phyloP scores from a whole-genome alignment of 2,329 filamentous ascomycete genomes.

The Aspergillus ochraceus region DNA sequence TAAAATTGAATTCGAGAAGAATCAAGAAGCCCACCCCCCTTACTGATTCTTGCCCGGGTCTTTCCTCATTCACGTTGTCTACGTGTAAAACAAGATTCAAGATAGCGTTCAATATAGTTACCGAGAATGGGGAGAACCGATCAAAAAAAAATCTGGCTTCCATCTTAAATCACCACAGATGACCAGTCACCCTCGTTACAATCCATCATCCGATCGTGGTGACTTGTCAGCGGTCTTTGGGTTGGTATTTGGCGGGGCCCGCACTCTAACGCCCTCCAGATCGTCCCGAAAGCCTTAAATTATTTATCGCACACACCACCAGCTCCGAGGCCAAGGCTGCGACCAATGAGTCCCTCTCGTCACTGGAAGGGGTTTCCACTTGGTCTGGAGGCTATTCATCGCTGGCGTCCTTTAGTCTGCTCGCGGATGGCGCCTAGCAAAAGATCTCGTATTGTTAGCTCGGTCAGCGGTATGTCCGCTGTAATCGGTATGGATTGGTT shows the following conservation, averaged over 20 bases:
- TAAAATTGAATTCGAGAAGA: background rate
- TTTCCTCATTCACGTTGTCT: background rate
- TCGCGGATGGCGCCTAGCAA: constrained; percentile 6
- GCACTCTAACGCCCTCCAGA: constrained; percentile 23
- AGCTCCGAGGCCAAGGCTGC: constrained; percentile 7
- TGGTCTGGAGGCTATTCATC: constrained; percentile 41
- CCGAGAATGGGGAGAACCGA: background rate
- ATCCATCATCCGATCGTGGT: constrained; percentile 11
- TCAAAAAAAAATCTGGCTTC: background rate
- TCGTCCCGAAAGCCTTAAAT: constrained; percentile 23
- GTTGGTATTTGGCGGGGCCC: constrained; percentile 15
- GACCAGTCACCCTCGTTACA: constrained; percentile 13
- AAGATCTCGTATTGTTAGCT: constrained; percentile 16
- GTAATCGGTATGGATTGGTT: background rate
- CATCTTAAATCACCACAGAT: background rate
- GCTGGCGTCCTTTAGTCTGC: constrained; percentile 30
- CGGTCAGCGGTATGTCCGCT: background rate
- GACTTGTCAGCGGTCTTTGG: constrained; percentile 16
- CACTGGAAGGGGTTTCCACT: constrained; percentile 26
- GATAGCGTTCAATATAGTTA: background rate
- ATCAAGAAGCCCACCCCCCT: background rate
- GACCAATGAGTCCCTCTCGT: constrained; percentile 10
- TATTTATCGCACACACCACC: constrained; percentile 10
- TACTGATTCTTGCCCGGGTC: background rate
- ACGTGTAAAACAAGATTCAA: background rate